These are phyloP conservation scores for Saccharomycopsis crataegensis DNA, from an alignment of 1,139 yeast species.

Conservation along the genomic window DNA sequence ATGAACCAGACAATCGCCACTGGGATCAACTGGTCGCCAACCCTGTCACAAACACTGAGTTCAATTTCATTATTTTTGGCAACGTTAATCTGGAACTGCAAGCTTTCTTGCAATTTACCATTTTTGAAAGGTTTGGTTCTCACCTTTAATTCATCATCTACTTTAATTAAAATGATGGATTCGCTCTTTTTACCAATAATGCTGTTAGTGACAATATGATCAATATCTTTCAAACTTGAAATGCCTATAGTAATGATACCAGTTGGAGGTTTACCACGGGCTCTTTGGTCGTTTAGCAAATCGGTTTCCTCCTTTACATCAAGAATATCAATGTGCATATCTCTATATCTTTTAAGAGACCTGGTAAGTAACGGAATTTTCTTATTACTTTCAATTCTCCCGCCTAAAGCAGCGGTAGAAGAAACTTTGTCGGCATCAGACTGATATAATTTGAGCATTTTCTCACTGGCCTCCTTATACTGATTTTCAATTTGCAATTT, in stretches of 20 bases:
- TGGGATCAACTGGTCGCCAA: conserved; percentile 61
- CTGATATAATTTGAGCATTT: conserved; percentile 75
- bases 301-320: conserved; percentile 51
- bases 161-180: conserved; percentile 65
- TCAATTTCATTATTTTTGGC: conserved; percentile 92
- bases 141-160: conserved; percentile 80
- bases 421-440: conserved; percentile 86
- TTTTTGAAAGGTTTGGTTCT: conserved; percentile 67
- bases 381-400: conserved; percentile 75
- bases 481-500: conserved; percentile 91
- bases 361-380: conserved; percentile 78
- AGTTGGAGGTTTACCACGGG: conserved; percentile 73
- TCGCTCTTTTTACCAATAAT: conserved; percentile 59
- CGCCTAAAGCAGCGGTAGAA: conserved; percentile 84
- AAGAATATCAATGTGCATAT: conserved; percentile 60
- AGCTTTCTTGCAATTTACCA: conserved; percentile 82
- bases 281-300: conserved; percentile 56
- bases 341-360: conserved; percentile 80
- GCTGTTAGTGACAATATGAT: conserved; percentile 76
- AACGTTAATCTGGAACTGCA: conserved; percentile 66
- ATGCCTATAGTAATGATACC: conserved; percentile 70
- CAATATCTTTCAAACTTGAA: conserved; percentile 78
- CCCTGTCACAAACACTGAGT: conserved; percentile 75
- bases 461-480: conserved; percentile 87
- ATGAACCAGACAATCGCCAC: conserved; percentile 94